Conservation (phyloP, 108 stramenopile species). For the Asterionellopsis glacialis region DNA sequence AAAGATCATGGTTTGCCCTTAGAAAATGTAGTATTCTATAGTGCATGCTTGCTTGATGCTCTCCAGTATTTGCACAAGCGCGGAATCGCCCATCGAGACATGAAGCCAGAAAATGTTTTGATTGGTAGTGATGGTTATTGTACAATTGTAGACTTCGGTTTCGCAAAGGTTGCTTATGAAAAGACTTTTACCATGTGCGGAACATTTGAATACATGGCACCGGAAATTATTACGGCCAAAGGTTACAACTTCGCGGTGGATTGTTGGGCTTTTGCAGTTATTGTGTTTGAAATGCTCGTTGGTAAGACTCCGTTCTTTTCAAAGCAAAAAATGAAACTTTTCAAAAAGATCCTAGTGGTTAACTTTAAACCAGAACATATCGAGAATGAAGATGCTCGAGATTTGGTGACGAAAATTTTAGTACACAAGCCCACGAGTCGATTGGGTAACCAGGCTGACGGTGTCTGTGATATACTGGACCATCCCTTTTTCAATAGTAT, state of each 20-base stretch:
- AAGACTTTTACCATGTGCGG: constrained; percentile 94
- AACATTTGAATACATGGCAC: constrained; percentile 94
- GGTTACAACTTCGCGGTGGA: constrained; percentile 98
- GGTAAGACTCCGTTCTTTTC: constrained; percentile 76
- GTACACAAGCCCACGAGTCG: constrained; percentile 54
- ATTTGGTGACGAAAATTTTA: constrained; percentile 63
- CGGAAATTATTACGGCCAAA: constrained; percentile 90
- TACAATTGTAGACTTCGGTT: constrained; percentile 89
- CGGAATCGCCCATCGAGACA: constrained; percentile 90
- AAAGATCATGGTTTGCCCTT: constrained; percentile 44
- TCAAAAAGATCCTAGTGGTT: constrained; percentile 72
- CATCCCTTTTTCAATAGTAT: constrained; percentile 77
- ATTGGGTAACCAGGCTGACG: constrained; percentile 72
- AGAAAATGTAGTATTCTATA: constrained; percentile 59
- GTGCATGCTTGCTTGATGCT: constrained; percentile 65
- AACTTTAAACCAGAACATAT: constrained; percentile 45
- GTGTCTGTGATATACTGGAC: constrained; percentile 61
- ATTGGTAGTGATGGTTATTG: constrained; percentile 87
- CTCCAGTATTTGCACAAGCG: constrained; percentile 62
- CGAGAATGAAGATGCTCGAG: constrained; percentile 41
- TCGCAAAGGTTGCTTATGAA: constrained; percentile 79
- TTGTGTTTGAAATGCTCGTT: constrained; percentile 94
- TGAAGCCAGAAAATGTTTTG: constrained; percentile 94
- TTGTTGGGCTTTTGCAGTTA: constrained; percentile 95
- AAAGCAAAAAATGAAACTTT: constrained; percentile 64